Evolutionary conservation across 352 stramenopile species (phyloP).

Genomic region (Phytophthora ohioensis): DNA sequence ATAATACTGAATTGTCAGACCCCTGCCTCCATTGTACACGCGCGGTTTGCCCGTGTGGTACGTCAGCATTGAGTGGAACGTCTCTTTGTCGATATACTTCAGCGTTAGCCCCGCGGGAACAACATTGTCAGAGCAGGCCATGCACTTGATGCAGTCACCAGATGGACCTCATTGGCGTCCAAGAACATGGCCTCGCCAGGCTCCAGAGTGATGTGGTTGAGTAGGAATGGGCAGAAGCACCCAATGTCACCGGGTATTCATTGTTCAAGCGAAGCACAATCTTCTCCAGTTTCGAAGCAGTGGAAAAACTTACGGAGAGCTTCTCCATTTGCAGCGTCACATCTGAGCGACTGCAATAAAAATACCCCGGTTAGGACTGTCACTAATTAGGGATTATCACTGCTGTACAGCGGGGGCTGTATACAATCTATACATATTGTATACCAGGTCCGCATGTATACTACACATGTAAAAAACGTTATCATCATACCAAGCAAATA

Average conservation of each 20-base stretch:
- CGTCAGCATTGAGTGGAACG: constrained; percentile 97
- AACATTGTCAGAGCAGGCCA: constrained; percentile 99
- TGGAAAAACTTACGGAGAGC: constrained; percentile 78
- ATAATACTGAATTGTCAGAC: no score
- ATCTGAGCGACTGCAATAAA: constrained; percentile 41
- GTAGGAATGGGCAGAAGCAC: constrained; percentile 97
- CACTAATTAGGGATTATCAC: not conserved
- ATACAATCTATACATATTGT: no score
- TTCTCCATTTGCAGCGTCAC: constrained; percentile 41
- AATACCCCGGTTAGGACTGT: constrained; percentile 1
- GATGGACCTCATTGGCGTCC: constrained; percentile 98
- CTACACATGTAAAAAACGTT: no score
- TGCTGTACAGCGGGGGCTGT: no score
- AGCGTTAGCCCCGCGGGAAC: constrained; percentile 98
- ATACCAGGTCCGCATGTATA: no score
- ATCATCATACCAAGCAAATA: not conserved
- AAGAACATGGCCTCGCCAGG: constrained; percentile 98
- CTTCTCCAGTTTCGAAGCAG: constrained; percentile 72
- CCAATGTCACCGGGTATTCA: constrained; percentile 97
- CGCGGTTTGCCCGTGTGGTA: constrained; percentile 78
- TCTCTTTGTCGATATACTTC: constrained; percentile 99
- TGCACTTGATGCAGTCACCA: constrained; percentile 97
- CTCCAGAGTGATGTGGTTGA: constrained; percentile 98
- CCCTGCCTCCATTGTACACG: constrained; percentile 20
- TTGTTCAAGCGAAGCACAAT: constrained; percentile 93